Conservation (phyloP, 2,329 filamentous ascomycete species). For the Clarireedia hainanense region DNA sequence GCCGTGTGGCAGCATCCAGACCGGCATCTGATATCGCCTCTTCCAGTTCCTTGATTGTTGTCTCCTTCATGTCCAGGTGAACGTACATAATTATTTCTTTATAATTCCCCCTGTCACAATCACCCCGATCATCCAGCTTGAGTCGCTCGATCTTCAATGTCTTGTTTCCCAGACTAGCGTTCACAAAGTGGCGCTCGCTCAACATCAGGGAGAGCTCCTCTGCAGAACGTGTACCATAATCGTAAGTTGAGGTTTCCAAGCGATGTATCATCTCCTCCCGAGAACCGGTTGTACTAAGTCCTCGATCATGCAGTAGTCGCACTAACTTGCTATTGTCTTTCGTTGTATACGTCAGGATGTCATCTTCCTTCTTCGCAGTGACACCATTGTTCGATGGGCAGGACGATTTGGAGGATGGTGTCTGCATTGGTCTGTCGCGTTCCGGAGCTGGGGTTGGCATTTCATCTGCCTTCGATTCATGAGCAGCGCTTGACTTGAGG, state of each 20-base stretch:
- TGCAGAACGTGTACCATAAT: conserved; percentile 11
- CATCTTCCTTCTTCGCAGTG: too few relatives aligned
- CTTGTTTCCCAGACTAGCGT: conserved; percentile 1
- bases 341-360: conserved; percentile 5
- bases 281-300: conserved; percentile 6
- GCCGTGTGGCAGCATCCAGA: background rate
- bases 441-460: background rate
- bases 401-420: background rate
- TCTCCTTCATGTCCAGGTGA: background rate
- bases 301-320: conserved; percentile 12
- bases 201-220: conserved; percentile 12
- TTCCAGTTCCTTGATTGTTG: background rate
- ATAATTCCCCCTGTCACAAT: background rate
- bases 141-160: conserved; percentile 14
- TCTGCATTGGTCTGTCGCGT: background rate
- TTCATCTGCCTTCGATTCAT: background rate
- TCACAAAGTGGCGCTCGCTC: conserved; percentile 8
- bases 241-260: conserved; percentile 10
- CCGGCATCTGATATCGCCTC: conserved; percentile 2
- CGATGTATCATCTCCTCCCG: conserved; percentile 17
- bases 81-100: background rate
- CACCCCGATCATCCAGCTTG: conserved; percentile 10
- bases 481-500: too few relatives aligned
- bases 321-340: conserved; percentile 19
- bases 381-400: too few relatives aligned